A percentile compares a stretch with the other conserved stretches of the same genome.
phyloP scores from a whole-genome alignment of 108 stramenopile species.

The Stephanodiscus minutulus region DNA sequence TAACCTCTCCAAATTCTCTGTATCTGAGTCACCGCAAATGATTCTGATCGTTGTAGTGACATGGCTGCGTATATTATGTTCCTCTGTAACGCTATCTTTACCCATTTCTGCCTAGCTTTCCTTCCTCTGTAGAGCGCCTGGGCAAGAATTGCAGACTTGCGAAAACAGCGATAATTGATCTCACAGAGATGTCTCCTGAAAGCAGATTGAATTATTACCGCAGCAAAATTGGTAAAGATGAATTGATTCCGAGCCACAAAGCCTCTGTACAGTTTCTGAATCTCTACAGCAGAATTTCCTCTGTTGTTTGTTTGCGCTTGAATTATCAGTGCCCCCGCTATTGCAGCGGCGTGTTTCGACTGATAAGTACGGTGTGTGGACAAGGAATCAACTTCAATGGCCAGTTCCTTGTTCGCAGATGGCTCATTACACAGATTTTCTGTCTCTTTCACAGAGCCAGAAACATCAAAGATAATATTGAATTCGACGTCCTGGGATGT shows the following conservation, averaged over 20 bases:
- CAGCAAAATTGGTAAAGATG: constrained; percentile 2
- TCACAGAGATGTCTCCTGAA: constrained; percentile 4
- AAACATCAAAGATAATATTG: not conserved
- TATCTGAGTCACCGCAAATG: constrained; percentile 29
- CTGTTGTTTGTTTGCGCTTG: constrained; percentile 1
- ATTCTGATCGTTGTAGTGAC: constrained; percentile 17
- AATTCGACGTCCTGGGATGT: not conserved
- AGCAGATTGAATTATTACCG: constrained; percentile 22
- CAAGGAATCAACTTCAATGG: too few species aligned
- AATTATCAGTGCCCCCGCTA: constrained; percentile 1
- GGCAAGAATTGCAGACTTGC: constrained; percentile 2
- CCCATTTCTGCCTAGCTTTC: constrained; percentile 5
- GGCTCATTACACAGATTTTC: not conserved
- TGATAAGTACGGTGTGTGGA: not conserved
- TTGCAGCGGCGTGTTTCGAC: not conserved
- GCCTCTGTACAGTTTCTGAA: constrained; percentile 28
- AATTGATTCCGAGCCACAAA: constrained; percentile 6
- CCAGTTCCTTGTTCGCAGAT: too few species aligned
- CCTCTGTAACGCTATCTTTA: not conserved
- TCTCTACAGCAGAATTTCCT: not conserved
- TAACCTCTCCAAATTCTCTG: constrained; percentile 67
- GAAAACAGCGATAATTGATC: not conserved
- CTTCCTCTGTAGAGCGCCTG: constrained; percentile 10
- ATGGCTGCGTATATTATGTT: constrained; percentile 8
- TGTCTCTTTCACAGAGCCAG: too few species aligned